Evolutionary conservation across 345 rosid genomes (phyloP).

Genomic region (Gossypium thurberi): DNA sequence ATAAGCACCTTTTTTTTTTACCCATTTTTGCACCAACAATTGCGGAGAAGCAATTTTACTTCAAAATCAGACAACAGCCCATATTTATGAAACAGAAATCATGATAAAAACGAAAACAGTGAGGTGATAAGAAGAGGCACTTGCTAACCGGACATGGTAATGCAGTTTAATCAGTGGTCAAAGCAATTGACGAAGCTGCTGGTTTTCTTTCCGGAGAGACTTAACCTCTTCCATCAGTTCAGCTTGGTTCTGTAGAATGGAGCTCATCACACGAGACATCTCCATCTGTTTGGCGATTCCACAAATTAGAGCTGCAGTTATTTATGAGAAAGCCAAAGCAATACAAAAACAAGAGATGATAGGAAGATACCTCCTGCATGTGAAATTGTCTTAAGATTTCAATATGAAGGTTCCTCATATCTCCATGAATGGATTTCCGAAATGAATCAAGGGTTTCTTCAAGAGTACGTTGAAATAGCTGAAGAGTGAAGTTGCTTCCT

Average conservation of each 20-base stretch:
- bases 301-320: not conserved
- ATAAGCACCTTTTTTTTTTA: not conserved
- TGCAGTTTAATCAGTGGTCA: slow-evolving; percentile 20
- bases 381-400: slow-evolving; percentile 92
- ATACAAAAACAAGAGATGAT: slow-evolving; percentile 4
- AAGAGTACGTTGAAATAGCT: slow-evolving; percentile 82
- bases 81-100: slow-evolving; percentile 8
- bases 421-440: slow-evolving; percentile 82
- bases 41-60: slow-evolving; percentile 1
- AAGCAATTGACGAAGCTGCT: slow-evolving; percentile 71
- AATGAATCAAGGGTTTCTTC: slow-evolving; percentile 82
- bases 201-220: slow-evolving; percentile 70
- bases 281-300: slow-evolving; percentile 47
- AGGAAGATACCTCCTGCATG: slow-evolving; percentile 66
- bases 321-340: not conserved
- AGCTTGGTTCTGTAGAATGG: slow-evolving; percentile 79
- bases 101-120: not conserved
- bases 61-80: not conserved
- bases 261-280: slow-evolving; percentile 52
- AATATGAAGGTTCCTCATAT: slow-evolving; percentile 86
- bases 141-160: not conserved
- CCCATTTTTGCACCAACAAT: not conserved
- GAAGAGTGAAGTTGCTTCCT: slow-evolving; percentile 73
- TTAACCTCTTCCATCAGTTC: slow-evolving; percentile 75
- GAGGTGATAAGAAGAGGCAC: not conserved